These are phyloP conservation scores for Caloboletus firmus DNA, from an alignment of 1,284 basidiomycete genomes.

Conservation along the genomic window DNA sequence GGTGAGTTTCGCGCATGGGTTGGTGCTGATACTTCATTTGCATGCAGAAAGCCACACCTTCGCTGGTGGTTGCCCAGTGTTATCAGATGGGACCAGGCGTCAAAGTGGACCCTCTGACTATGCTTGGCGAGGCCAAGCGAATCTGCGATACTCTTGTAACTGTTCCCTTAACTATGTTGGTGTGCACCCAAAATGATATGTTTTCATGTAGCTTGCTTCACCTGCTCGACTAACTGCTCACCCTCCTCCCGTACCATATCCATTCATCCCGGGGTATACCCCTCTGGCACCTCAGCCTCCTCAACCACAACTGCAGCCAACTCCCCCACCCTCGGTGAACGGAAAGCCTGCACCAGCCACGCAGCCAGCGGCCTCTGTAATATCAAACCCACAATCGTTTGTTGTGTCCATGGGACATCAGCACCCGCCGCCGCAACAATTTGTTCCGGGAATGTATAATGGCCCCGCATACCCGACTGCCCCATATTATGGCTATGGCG, in stretches of 20 bases:
- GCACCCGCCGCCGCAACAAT: slow-evolving; percentile 38
- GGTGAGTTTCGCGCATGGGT: slow-evolving; percentile 10
- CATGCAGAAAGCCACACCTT: slow-evolving; percentile 66
- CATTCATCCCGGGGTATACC: slow-evolving; percentile 44
- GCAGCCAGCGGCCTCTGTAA: slow-evolving; percentile 42
- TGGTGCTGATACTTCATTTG: slow-evolving; percentile 9
- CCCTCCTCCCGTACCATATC: slow-evolving; percentile 61
- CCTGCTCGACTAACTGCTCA: slow-evolving; percentile 62
- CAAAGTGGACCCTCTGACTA: slow-evolving; percentile 68
- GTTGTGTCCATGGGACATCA: slow-evolving; percentile 59
- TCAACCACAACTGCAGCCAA: slow-evolving; percentile 22
- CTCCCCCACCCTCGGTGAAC: slow-evolving; percentile 32
- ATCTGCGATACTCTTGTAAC: slow-evolving; percentile 73
- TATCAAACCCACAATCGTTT: slow-evolving; percentile 69
- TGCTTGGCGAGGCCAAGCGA: slow-evolving; percentile 73
- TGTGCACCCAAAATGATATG: slow-evolving; percentile 14
- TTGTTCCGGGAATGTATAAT: slow-evolving; percentile 41
- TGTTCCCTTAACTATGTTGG: slow-evolving; percentile 13
- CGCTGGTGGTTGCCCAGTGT: slow-evolving; percentile 73
- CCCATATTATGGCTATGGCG: slow-evolving; percentile 53
- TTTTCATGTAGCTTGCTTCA: slow-evolving; percentile 56
- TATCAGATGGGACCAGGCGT: slow-evolving; percentile 68
- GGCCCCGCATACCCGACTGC: slow-evolving; percentile 53
- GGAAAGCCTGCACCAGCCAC: slow-evolving; percentile 29
- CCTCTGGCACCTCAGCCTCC: slow-evolving; percentile 23